phyloP scores from a whole-genome alignment of 306 rosid species.

The Arachis stenosperma region DNA sequence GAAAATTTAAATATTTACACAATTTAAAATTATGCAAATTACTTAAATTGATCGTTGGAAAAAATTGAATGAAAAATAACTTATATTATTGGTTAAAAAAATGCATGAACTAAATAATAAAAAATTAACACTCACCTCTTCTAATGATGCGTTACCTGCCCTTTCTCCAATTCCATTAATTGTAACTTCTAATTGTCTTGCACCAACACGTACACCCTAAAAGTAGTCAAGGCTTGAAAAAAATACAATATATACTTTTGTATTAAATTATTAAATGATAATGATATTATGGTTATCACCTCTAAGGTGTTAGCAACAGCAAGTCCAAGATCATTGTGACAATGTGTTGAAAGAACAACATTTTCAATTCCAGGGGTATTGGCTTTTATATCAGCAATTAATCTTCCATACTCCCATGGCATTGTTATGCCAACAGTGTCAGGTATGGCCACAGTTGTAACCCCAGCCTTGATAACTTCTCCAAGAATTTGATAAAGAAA shows the following conservation, averaged over 20 bases:
- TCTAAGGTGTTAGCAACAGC: constrained; percentile 86
- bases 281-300: constrained; percentile 44
- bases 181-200: constrained; percentile 94
- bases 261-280: too few relatives aligned
- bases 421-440: constrained; percentile 87
- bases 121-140: constrained; percentile 61
- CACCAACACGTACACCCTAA: constrained; percentile 95
- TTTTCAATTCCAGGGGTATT: constrained; percentile 82
- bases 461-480: constrained; percentile 92
- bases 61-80: too few relatives aligned
- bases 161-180: constrained; percentile 98
- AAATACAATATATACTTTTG: too few relatives aligned
- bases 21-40: too few relatives aligned
- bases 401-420: constrained; percentile 68
- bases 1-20: too few relatives aligned
- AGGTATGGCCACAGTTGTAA: constrained; percentile 83
- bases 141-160: constrained; percentile 95
- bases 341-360: constrained; percentile 81
- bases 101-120: background rate
- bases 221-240: constrained; percentile 21
- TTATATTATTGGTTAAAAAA: too few relatives aligned
- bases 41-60: too few relatives aligned
- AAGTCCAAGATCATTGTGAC: constrained; percentile 97
- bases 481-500: constrained; percentile 80
- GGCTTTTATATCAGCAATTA: constrained; percentile 75